Conservation (phyloP, 768 basidiomycete genomes). For the Serendipita sp. region DNA sequence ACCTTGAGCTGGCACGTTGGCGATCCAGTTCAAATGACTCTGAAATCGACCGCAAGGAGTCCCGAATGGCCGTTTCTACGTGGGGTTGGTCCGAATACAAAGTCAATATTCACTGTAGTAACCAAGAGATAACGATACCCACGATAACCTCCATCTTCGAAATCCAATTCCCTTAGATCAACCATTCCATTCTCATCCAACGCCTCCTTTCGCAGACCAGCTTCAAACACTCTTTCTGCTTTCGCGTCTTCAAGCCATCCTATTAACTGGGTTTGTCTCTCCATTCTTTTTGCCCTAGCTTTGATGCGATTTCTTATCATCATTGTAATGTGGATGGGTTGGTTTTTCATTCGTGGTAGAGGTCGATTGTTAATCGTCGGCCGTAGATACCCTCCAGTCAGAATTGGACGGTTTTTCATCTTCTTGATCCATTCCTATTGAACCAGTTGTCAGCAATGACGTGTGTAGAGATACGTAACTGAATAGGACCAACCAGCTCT, state of each 20-base stretch:
- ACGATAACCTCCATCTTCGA: conserved; percentile 28
- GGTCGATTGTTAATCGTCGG: conserved; percentile 49
- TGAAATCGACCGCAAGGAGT: background rate
- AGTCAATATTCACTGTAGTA: background rate
- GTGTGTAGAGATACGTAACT: background rate
- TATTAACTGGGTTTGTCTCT: conserved; percentile 19
- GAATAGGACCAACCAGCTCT: conserved; percentile 31
- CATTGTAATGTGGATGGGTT: conserved; percentile 52
- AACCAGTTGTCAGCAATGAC: background rate
- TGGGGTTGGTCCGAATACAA: too few species aligned
- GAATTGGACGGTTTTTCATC: conserved; percentile 42
- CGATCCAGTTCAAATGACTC: conserved; percentile 26
- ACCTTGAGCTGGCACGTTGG: conserved; percentile 27
- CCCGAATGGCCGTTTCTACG: too few species aligned
- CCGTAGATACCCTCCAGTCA: conserved; percentile 57
- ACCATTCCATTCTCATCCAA: background rate
- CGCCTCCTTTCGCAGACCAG: background rate
- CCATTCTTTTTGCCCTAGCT: conserved; percentile 31
- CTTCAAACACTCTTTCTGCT: conserved; percentile 23
- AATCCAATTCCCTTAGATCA: background rate
- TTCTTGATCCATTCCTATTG: conserved; percentile 39
- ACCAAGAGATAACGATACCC: background rate
- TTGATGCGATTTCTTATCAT: conserved; percentile 44
- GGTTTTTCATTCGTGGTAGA: conserved; percentile 64
- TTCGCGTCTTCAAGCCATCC: conserved; percentile 23